These are phyloP conservation scores for Candida sanyaensis DNA, from an alignment of 1,139 yeast species.

Conservation along the genomic window DNA sequence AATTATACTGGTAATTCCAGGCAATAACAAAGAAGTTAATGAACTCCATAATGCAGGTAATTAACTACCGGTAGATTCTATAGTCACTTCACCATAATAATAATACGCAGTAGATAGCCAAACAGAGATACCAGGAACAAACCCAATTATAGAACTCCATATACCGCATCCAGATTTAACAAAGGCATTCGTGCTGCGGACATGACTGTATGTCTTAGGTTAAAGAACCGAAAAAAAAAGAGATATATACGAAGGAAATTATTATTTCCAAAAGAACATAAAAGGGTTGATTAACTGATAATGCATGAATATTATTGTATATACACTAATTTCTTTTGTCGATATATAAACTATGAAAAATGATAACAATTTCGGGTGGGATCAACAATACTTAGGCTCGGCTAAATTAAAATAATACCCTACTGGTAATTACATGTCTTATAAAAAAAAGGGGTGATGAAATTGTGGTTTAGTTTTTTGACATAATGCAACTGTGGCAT, in stretches of 20 bases:
- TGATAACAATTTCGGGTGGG: too few relatives aligned
- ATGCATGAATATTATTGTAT: too few relatives aligned
- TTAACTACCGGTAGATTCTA: conserved; percentile 28
- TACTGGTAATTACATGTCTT: too few relatives aligned
- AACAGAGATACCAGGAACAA: conserved; percentile 23
- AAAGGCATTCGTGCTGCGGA: conserved; percentile 16
- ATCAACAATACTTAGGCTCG: too few relatives aligned
- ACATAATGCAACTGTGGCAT: background rate
- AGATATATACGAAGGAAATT: too few relatives aligned
- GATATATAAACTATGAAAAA: too few relatives aligned
- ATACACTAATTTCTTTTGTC: too few relatives aligned
- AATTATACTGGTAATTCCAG: conserved; percentile 27
- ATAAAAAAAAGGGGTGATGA: too few relatives aligned
- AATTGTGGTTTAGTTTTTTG: background rate
- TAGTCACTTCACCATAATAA: conserved; percentile 25
- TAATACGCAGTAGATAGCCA: conserved; percentile 29
- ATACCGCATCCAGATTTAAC: conserved; percentile 27
- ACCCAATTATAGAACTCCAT: conserved; percentile 28
- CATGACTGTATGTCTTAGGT: background rate
- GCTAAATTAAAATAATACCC: too few relatives aligned
- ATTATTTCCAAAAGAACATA: too few relatives aligned
- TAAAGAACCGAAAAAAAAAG: too few relatives aligned
- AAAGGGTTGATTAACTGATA: too few relatives aligned
- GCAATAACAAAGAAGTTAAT: conserved; percentile 31
- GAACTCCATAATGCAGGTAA: conserved; percentile 34